Evolutionary conservation across 2,329 filamentous ascomycete species (phyloP).

Genomic region (Penicillium paneum): DNA sequence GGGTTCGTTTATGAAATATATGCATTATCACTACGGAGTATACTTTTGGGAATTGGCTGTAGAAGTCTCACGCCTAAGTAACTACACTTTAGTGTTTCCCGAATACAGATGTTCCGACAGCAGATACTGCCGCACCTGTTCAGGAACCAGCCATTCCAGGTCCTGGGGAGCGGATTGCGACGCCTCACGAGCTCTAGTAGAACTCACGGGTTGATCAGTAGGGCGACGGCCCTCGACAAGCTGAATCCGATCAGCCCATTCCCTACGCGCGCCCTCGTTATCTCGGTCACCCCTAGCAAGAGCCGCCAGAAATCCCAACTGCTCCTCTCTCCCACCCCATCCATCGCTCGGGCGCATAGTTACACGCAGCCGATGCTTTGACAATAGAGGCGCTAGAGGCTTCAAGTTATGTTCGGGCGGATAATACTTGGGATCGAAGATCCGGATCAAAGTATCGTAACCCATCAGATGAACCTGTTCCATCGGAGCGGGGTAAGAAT

Average conservation of each 20-base stretch:
- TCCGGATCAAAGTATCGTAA: constrained; percentile 49
- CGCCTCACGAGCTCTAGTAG: constrained; percentile 42
- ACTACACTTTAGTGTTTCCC: neutral
- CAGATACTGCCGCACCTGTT: constrained; percentile 34
- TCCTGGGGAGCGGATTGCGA: constrained; percentile 29
- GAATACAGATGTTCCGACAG: constrained; percentile 32
- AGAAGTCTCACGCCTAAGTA: neutral
- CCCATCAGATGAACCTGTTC: constrained; percentile 50
- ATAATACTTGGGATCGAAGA: constrained; percentile 51
- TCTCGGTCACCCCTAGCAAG: constrained; percentile 40
- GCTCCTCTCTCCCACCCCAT: constrained; percentile 41
- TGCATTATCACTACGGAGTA: neutral
- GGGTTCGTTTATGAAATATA: neutral
- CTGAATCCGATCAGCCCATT: constrained; percentile 45
- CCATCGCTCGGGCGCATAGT: constrained; percentile 43
- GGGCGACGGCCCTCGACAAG: constrained; percentile 40
- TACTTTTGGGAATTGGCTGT: neutral
- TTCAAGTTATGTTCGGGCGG: constrained; percentile 43
- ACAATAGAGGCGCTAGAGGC: constrained; percentile 43
- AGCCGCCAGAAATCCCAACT: constrained; percentile 37
- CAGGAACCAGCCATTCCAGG: constrained; percentile 37
- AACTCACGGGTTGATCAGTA: constrained; percentile 41
- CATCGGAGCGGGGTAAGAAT: constrained; percentile 33
- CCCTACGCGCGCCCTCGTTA: constrained; percentile 36
- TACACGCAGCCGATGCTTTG: constrained; percentile 44